Evolutionary conservation across 495 filamentous ascomycete genomes (phyloP).

Genomic region (Rhypophila decipiens): DNA sequence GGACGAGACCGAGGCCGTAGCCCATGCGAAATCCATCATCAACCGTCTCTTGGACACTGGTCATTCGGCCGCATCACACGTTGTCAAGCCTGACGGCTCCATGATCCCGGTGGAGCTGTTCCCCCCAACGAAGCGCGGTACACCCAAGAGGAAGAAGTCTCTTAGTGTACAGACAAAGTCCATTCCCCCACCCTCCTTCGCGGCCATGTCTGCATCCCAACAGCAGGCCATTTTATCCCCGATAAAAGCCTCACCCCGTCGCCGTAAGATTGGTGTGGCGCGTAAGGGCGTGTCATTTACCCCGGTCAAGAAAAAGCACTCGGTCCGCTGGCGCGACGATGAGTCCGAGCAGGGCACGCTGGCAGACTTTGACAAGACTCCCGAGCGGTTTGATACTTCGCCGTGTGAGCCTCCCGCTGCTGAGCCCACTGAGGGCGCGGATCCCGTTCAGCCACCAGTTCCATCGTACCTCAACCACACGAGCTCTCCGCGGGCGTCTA

Average conservation of each 20-base stretch:
- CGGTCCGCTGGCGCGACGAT: constrained; percentile 91
- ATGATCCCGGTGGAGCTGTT: constrained; percentile 55
- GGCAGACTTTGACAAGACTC: constrained; percentile 85
- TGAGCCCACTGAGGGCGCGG: constrained; percentile 26
- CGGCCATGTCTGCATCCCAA: constrained; percentile 30
- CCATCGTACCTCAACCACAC: constrained; percentile 37
- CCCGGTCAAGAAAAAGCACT: constrained; percentile 73
- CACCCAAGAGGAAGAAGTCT: constrained; percentile 69
- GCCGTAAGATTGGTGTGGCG: constrained; percentile 59
- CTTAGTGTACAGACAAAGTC: constrained; percentile 24
- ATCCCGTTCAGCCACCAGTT: constrained; percentile 20
- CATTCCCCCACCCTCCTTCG: constrained; percentile 26
- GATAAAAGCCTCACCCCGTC: constrained; percentile 70
- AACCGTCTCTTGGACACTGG: constrained; percentile 71
- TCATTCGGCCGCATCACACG: constrained; percentile 62
- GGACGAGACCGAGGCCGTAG: constrained; percentile 73
- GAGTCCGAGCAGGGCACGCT: constrained; percentile 70
- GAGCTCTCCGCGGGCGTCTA: constrained; percentile 47
- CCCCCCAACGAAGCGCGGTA: constrained; percentile 61
- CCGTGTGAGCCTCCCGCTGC: constrained; percentile 28
- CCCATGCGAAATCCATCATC: constrained; percentile 73
- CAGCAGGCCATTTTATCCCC: constrained; percentile 37
- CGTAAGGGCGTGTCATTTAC: constrained; percentile 80
- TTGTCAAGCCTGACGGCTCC: constrained; percentile 86
- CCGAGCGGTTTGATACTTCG: constrained; percentile 55